Base-by-base conservation (phyloP, 2,329 filamentous ascomycete species). In the Colletotrichum simmondsii region DNA sequence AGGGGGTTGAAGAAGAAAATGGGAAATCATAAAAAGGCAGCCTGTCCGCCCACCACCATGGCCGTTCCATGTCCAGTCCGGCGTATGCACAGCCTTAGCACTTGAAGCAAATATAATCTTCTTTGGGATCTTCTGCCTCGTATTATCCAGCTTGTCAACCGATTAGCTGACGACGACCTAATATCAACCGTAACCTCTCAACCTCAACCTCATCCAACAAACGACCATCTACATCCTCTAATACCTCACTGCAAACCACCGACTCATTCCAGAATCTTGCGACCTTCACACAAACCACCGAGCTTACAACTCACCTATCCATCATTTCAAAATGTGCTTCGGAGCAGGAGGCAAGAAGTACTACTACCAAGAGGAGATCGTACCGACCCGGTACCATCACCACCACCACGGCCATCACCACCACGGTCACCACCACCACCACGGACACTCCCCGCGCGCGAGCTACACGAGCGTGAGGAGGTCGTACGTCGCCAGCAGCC, bases 351-450 rank as follows among this genome's bases (percentile, higher is more conserved):
- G 54, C 81, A 84, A 71, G 83, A 84, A 84, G 59, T 88, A 90
- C 82, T 90, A 90, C 82, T 88, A 89, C 79, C 85, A 85, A 78
- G 86, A 89, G 81, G 87, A 89, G 75, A 83, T 86, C 75, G 83
- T 87, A 59, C 87, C 87, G 56, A 82, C 84, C 70, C 81, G 86
- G 53, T 82, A 83, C 61, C 77, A 78, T 64, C 77, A 80, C 75
- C 74, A 76, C 54, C 80, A 82, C 74, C 78, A 77, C 37, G 79
- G 82, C 59, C 79, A 80, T 54, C 80, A 82, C 42, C 78, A 80
- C 19, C 80, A 81, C 69, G 80, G 81, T 59, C 77, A 79, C 59
- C 79, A 82, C 58, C 81, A 82, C 56, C 79, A 80, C 60, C 77
- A 78, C 69, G 76, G 77, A 59, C 77, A 81, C 61, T 83, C 83